A percentile compares a stretch with the other conserved stretches of the same genome.
Conservation (phyloP, 2,329 filamentous ascomycete species). For the Aureobasidium sp. region DNA sequence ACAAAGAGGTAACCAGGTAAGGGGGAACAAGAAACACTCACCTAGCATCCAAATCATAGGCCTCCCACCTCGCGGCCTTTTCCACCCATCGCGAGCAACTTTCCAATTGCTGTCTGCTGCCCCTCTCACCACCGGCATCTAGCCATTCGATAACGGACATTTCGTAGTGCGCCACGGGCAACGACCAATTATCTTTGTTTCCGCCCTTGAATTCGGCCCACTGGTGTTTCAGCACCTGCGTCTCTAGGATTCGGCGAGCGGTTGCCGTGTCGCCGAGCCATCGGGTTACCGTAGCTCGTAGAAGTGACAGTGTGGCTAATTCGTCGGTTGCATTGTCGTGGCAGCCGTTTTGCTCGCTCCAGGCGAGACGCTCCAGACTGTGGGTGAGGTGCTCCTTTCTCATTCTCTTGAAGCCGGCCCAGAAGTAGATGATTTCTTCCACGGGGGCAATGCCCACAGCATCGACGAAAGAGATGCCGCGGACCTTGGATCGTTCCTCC, state of each 20-base stretch:
- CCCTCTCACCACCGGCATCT: conserved; percentile 42
- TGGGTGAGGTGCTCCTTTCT: conserved; percentile 54
- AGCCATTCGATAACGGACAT: conserved; percentile 75
- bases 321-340: conserved; percentile 51
- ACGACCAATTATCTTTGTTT: conserved; percentile 60
- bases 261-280: conserved; percentile 50
- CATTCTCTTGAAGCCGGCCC: conserved; percentile 86
- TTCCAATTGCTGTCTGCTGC: conserved; percentile 40
- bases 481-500: conserved; percentile 65
- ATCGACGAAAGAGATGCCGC: conserved; percentile 63
- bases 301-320: conserved; percentile 56
- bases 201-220: conserved; percentile 48
- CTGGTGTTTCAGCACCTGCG: conserved; percentile 54
- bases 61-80: conserved; percentile 61
- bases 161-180: conserved; percentile 76
- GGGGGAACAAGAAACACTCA: conserved; percentile 21
- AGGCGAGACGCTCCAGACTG: conserved; percentile 34
- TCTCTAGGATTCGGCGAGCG: conserved; percentile 56
- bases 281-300: conserved; percentile 58
- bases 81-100: conserved; percentile 59
- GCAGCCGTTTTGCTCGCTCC: conserved; percentile 49
- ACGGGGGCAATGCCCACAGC: conserved; percentile 72
- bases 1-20: neutral
- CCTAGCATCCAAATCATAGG: conserved; percentile 64
- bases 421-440: conserved; percentile 89